These are phyloP conservation scores for Withania somnifera DNA, from an alignment of 305 asterid genomes.

Conservation along the genomic window DNA sequence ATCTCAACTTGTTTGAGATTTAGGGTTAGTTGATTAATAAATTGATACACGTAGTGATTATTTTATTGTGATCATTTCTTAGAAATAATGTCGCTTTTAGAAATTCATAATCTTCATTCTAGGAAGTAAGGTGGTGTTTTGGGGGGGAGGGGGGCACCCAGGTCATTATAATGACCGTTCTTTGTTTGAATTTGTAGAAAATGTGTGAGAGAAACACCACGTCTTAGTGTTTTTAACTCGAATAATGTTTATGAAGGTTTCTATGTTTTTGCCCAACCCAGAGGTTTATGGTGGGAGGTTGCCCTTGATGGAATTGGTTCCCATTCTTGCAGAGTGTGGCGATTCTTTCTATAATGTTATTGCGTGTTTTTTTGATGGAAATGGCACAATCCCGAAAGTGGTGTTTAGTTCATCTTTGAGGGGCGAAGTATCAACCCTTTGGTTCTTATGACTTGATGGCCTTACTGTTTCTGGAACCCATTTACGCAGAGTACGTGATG, in stretches of 20 bases:
- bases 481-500: slow-evolving; percentile 62
- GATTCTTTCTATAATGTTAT: slow-evolving; percentile 47
- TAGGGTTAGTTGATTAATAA: background rate
- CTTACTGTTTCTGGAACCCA: slow-evolving; percentile 57
- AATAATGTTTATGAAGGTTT: slow-evolving; percentile 69
- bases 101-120: background rate
- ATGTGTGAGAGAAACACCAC: slow-evolving; percentile 23
- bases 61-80: background rate
- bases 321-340: slow-evolving; percentile 40
- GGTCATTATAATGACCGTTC: background rate
- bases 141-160: background rate
- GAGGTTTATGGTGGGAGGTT: slow-evolving; percentile 56
- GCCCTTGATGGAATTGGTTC: slow-evolving; percentile 47
- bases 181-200: background rate
- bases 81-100: background rate
- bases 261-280: slow-evolving; percentile 44
- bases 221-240: slow-evolving; percentile 32
- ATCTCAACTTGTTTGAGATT: background rate
- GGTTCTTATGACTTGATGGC: slow-evolving; percentile 43
- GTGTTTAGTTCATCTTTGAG: slow-evolving; percentile 48
- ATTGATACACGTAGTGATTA: background rate
- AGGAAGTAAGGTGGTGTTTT: background rate
- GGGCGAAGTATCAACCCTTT: slow-evolving; percentile 38
- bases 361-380: slow-evolving; percentile 43
- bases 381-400: slow-evolving; percentile 36